A percentile compares a stretch with the other conserved stretches of the same genome.
phyloP scores from a whole-genome alignment of 345 rosid genomes.

The Camelina neglecta region DNA sequence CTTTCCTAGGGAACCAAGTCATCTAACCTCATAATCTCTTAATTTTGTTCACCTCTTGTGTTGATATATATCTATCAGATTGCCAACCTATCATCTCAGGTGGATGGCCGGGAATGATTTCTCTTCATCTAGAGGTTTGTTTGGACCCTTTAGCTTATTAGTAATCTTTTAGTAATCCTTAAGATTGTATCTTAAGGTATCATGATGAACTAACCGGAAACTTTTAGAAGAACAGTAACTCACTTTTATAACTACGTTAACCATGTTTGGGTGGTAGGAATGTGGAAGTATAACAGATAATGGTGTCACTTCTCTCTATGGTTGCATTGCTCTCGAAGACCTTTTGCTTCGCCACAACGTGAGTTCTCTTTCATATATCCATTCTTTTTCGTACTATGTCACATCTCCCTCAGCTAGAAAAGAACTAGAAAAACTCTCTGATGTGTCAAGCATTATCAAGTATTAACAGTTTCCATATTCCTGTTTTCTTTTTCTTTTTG shows the following conservation, averaged over 20 bases:
- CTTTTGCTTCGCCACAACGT: conserved; percentile 82
- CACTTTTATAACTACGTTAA: background rate
- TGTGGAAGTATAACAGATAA: conserved; percentile 67
- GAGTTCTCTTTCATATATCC: conserved; percentile 39
- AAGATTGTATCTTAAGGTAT: background rate
- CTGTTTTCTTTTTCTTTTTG: conserved; percentile 22
- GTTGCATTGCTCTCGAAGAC: conserved; percentile 73
- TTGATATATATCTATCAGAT: conserved; percentile 47
- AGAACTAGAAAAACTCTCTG: background rate
- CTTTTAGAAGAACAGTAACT: conserved; percentile 1
- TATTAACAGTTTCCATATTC: background rate
- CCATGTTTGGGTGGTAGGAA: conserved; percentile 51
- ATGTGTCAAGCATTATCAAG: background rate
- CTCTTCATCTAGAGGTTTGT: conserved; percentile 75
- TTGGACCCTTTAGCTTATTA: conserved; percentile 1
- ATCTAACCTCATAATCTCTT: conserved; percentile 2
- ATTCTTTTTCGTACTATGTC: background rate
- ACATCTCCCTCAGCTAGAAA: background rate
- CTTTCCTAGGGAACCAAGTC: background rate
- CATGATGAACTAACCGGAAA: conserved; percentile 1
- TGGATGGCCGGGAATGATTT: conserved; percentile 81
- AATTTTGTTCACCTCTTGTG: conserved; percentile 17
- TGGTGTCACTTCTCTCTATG: conserved; percentile 62
- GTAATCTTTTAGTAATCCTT: background rate
- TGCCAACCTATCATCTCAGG: conserved; percentile 62